These are phyloP conservation scores for Rhizophagus sp. DNA, from an alignment of 192 early-diverging fungal species.

Conservation along the genomic window DNA sequence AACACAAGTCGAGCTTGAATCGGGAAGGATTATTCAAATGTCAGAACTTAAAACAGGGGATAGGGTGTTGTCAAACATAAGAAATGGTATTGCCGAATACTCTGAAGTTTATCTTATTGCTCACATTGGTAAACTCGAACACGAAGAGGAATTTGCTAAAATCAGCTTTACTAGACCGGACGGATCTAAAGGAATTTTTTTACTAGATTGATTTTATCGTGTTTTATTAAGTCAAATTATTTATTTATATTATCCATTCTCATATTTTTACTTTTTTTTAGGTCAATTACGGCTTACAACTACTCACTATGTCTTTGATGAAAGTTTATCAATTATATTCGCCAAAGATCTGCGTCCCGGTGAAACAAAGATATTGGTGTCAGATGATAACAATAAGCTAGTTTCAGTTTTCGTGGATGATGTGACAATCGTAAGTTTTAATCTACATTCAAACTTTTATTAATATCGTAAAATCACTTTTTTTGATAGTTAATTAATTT, in stretches of 20 bases:
- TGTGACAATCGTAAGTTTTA: background rate
- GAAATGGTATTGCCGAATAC: background rate
- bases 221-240: background rate
- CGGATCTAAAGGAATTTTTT: slow-evolving; percentile 12
- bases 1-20: too few species aligned
- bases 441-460: background rate
- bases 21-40: background rate
- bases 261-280: background rate
- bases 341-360: slow-evolving; percentile 11
- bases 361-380: slow-evolving; percentile 12
- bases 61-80: slow-evolving; percentile 5
- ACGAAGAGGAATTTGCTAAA: background rate
- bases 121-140: slow-evolving; percentile 8
- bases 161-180: slow-evolving; percentile 9
- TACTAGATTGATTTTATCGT: background rate
- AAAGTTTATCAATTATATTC: slow-evolving; percentile 18
- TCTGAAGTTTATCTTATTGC: slow-evolving; percentile 21
- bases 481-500: background rate
- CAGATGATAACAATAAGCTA: slow-evolving; percentile 12
- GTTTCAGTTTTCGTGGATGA: slow-evolving; percentile 1
- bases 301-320: slow-evolving; percentile 2
- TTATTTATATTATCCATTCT: background rate
- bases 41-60: slow-evolving; percentile 17
- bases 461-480: background rate
- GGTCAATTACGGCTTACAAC: slow-evolving; percentile 15